Evolutionary conservation across 2,329 filamentous ascomycete species (phyloP).

Genomic region (Pseudocercospora cruenta): DNA sequence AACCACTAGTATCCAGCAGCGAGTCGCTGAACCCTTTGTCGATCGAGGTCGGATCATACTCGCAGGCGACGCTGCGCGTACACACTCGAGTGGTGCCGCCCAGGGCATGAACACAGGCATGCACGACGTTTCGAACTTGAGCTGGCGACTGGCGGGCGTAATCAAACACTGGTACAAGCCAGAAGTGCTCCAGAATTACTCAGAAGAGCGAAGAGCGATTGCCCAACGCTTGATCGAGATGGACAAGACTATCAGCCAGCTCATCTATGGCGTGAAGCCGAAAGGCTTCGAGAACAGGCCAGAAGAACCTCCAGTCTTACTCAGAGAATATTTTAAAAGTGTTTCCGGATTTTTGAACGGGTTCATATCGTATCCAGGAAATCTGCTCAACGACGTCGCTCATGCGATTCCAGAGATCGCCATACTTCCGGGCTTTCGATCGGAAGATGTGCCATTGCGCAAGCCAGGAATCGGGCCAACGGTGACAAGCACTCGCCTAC

Average conservation of each 20-base stretch:
- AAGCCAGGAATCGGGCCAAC: conserved; percentile 27
- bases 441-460: conserved; percentile 31
- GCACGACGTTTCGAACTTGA: conserved; percentile 41
- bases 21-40: neutral
- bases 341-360: neutral
- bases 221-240: conserved; percentile 43
- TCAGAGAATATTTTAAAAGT: neutral
- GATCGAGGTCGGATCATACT: conserved; percentile 25
- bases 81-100: conserved; percentile 41
- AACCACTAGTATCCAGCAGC: neutral
- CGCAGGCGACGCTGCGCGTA: conserved; percentile 41
- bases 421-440: conserved; percentile 28
- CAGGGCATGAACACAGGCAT: conserved; percentile 46
- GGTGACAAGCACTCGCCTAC: conserved; percentile 25
- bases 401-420: neutral
- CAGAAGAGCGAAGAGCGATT: conserved; percentile 11
- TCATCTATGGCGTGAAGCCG: neutral
- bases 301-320: neutral
- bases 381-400: neutral
- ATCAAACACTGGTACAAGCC: conserved; percentile 11
- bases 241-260: conserved; percentile 30
- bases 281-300: neutral
- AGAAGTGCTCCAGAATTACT: conserved; percentile 12
- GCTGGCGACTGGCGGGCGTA: conserved; percentile 33
- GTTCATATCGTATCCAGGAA: neutral